Base-by-base conservation (phyloP, 2,329 filamentous ascomycete species). In the Fusarium cicatricum region DNA sequence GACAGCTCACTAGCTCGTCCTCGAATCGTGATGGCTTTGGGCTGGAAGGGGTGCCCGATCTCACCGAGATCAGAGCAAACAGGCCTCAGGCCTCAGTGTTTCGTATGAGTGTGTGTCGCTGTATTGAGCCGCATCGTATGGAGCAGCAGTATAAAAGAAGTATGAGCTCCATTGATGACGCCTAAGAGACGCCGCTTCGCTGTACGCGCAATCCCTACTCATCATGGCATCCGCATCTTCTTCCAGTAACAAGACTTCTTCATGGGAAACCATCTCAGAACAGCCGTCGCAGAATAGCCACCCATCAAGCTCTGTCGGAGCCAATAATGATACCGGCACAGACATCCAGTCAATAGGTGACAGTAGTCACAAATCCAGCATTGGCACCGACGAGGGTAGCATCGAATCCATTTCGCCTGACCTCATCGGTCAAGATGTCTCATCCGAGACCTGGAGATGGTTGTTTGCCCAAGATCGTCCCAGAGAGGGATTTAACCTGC, bases 401-500 rank as follows among this genome's bases (percentile, higher is more conserved):
- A 9, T 4, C 8, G 14, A n/a, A 5, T 2, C 38, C 9, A 12
- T 11, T 5, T 26, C 10, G 16, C 15, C 26, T 2, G 26, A 12
- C 12, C 10, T 21, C 11, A 8, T 21, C 3, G 40, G 33, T 1
- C 26, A 43, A 15, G 28, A 28, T n/a, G 16, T 7, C 33, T 36
- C n/a, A 14, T 6, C 39, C 4, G 34, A 16, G 10, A 17, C 26
- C 14, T 39, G 39, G 42, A 21, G 29, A 28, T 62, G 59, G 59
- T 15, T 62, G 12, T 56, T 32, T 23, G 19, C 29, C 12, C 9
- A 21, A 29, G 55, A 62, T 39, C 55, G 55, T 7, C 59, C 55
- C 7, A 42, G 49, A 50, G 59, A 62, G 46, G 59, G 42, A 5
- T 55, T 48, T 10, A 43, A 9, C 11, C 36, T 26, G 19, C 32